Conservation (phyloP, 2,329 filamentous ascomycete genomes). For the Aspergillus brunneoviolaceus region DNA sequence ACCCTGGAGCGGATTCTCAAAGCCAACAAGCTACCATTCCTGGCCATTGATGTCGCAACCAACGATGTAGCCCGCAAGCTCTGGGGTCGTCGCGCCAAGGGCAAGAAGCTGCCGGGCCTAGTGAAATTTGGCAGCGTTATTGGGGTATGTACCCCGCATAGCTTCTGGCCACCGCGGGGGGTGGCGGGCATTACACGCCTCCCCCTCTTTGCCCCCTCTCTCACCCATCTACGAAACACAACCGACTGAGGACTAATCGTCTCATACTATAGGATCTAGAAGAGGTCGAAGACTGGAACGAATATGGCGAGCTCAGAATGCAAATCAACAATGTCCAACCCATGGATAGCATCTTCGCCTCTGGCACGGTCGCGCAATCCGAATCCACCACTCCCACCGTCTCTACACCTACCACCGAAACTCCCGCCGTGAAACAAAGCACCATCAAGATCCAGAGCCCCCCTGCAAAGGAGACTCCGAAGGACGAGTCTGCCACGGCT, state of each 20-base stretch:
- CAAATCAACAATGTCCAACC: conserved; percentile 60
- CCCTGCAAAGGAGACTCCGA: conserved; percentile 36
- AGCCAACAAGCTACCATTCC: conserved; percentile 91
- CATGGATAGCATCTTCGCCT: conserved; percentile 33
- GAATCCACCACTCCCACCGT: conserved; percentile 26
- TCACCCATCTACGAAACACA: not conserved
- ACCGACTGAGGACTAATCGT: conserved; percentile 9
- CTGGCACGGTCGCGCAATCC: conserved; percentile 26
- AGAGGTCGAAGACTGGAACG: conserved; percentile 98
- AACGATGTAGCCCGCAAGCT: conserved; percentile 85
- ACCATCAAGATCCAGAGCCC: conserved; percentile 45
- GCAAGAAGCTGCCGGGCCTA: conserved; percentile 83
- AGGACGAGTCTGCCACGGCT: conserved; percentile 39
- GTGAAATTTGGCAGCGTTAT: conserved; percentile 84
- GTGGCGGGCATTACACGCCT: not conserved
- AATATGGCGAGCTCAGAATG: conserved; percentile 91
- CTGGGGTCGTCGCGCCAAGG: conserved; percentile 80
- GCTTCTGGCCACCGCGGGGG: not conserved
- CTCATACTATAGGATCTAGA: conserved; percentile 69
- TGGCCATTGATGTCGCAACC: conserved; percentile 84
- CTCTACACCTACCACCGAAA: conserved; percentile 24
- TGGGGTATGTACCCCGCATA: conserved; percentile 62
- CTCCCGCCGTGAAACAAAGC: conserved; percentile 29
- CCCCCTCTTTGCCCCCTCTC: not conserved
- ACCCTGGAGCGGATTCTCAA: conserved; percentile 94